Percentiles rank a stretch among this genome's conserved stretches.
These are phyloP conservation scores for Arthrobotrys musiformis DNA, from an alignment of 2,329 filamentous ascomycete genomes.

Conservation along the genomic window DNA sequence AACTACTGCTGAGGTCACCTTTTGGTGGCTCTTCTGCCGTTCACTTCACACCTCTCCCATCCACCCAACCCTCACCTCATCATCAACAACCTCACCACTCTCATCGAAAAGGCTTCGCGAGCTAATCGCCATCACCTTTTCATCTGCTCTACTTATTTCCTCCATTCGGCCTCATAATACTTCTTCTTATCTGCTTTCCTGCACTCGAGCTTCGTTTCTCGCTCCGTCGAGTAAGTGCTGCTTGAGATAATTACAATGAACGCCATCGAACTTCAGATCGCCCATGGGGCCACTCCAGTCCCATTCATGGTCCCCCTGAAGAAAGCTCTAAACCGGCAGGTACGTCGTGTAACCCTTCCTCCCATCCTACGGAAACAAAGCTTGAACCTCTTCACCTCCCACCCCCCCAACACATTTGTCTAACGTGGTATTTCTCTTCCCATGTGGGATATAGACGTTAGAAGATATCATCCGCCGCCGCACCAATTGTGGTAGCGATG, in stretches of 20 bases:
- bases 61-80: not conserved
- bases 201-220: not conserved
- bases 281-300: constrained; percentile 26
- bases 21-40: not conserved
- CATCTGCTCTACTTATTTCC: not conserved
- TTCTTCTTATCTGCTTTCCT: not conserved
- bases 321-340: constrained; percentile 29
- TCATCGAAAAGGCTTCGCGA: not conserved
- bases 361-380: not conserved
- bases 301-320: constrained; percentile 43
- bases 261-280: constrained; percentile 48
- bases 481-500: not conserved
- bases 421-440: not conserved
- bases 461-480: constrained; percentile 19
- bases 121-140: not conserved
- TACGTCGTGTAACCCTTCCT: not conserved
- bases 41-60: not conserved
- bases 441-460: constrained; percentile 6
- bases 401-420: constrained; percentile 7
- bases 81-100: not conserved
- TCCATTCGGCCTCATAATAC: not conserved
- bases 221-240: no score
- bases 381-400: not conserved
- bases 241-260: no score
- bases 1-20: no score